Evolutionary conservation across 2,329 filamentous ascomycete genomes (phyloP).

Genomic region (Pestalotiopsis sp.): DNA sequence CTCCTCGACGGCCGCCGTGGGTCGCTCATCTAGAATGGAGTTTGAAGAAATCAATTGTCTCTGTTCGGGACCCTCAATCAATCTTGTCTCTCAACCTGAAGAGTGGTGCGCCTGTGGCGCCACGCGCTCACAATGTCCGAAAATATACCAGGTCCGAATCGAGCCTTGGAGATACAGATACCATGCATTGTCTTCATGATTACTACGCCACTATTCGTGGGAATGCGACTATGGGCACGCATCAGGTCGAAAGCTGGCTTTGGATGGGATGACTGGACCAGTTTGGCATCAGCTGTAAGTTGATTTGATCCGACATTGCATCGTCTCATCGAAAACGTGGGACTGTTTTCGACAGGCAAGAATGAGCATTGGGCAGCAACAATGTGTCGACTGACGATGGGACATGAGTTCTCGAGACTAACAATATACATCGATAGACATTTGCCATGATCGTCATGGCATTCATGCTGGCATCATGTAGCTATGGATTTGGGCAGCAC

Average conservation of each 20-base stretch:
- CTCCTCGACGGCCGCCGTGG: not conserved
- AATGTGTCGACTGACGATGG: not conserved
- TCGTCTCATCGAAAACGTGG: constrained; percentile 10
- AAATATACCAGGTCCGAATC: constrained; percentile 35
- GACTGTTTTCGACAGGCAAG: not conserved
- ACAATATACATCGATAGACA: constrained; percentile 23
- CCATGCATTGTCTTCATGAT: constrained; percentile 46
- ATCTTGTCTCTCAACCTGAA: not conserved
- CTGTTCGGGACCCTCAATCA: not conserved
- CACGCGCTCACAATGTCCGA: constrained; percentile 19
- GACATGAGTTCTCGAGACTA: not conserved
- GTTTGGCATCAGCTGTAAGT: constrained; percentile 31
- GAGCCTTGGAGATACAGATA: constrained; percentile 38
- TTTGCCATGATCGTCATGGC: constrained; percentile 39
- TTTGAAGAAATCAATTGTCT: not conserved
- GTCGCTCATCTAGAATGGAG: not conserved
- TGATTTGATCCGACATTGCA: not conserved
- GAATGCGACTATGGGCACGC: constrained; percentile 42
- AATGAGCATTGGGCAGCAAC: not conserved
- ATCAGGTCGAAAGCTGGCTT: constrained; percentile 37
- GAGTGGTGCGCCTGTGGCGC: not conserved
- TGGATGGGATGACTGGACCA: constrained; percentile 45
- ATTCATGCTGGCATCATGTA: constrained; percentile 42
- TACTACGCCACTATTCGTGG: constrained; percentile 42
- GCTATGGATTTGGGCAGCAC: constrained; percentile 46